Conservation (phyloP, 495 filamentous ascomycete species). For the Neurospora tetrasperma region DNA sequence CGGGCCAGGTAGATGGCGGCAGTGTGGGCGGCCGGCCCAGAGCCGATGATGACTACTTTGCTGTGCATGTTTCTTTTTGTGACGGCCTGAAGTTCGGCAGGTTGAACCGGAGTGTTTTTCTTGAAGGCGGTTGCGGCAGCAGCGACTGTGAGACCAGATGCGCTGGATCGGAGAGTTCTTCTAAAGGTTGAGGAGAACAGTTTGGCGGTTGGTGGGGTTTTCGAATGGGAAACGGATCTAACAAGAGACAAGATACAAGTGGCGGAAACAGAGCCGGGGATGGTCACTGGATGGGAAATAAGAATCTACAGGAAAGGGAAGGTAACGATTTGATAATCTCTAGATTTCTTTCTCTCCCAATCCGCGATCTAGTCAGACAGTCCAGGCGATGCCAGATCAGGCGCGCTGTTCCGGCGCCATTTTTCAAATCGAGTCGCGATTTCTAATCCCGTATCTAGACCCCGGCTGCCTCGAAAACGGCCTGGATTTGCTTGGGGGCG, state of each 20-base stretch:
- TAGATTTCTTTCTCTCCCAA: neutral
- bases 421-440: neutral
- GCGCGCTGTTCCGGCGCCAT: neutral
- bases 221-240: neutral
- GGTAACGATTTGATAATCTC: neutral
- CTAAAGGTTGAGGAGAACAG: constrained; percentile 76
- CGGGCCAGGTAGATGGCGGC: constrained; percentile 92
- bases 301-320: neutral
- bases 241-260: neutral
- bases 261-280: neutral
- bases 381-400: neutral
- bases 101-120: constrained; percentile 49
- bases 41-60: constrained; percentile 82
- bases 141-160: constrained; percentile 48
- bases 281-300: neutral
- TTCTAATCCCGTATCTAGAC: neutral
- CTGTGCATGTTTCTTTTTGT: constrained; percentile 59
- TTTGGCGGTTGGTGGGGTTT: constrained; percentile 42
- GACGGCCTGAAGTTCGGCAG: constrained; percentile 37
- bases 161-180: constrained; percentile 47
- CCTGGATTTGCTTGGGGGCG: neutral
- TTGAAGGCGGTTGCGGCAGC: constrained; percentile 52
- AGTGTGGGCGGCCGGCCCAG: constrained; percentile 93
- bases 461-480: neutral
- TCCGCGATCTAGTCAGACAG: neutral